A percentile compares a stretch with the other conserved stretches of the same genome.
Evolutionary conservation across 345 rosid species (phyloP).

Genomic region (Brassica nigra): DNA sequence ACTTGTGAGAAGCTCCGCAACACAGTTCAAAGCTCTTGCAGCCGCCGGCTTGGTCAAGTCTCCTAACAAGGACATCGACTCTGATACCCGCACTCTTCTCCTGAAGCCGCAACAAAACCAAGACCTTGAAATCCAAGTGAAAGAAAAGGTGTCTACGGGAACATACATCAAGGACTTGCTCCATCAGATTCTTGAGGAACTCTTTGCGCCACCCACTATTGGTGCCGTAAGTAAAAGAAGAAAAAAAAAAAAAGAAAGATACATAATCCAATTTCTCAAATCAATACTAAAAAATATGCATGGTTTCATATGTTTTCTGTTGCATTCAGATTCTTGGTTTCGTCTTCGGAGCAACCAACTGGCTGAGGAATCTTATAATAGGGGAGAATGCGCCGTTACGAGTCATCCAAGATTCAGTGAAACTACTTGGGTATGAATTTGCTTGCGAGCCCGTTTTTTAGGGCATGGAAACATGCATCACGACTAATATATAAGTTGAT

Average conservation of each 20-base stretch:
- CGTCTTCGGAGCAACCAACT: conserved; percentile 64
- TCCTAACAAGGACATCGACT: conserved; percentile 62
- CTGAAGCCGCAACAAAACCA: conserved; percentile 43
- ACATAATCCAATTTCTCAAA: not conserved
- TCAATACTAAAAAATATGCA: not conserved
- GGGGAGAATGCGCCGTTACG: conserved; percentile 74
- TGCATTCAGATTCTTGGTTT: conserved; percentile 72
- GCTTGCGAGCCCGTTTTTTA: not conserved
- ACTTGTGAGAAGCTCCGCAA: conserved; percentile 59
- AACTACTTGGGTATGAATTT: conserved; percentile 69
- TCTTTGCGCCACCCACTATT: conserved; percentile 81
- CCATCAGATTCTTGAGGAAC: conserved; percentile 67
- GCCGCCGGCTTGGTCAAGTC: conserved; percentile 46
- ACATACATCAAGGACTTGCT: conserved; percentile 48
- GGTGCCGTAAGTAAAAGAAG: conserved; percentile 60
- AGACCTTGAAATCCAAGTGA: conserved; percentile 39
- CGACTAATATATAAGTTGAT: not conserved
- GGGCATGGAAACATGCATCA: not conserved
- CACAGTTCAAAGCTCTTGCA: conserved; percentile 54
- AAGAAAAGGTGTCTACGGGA: conserved; percentile 41
- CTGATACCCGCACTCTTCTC: conserved; percentile 49
- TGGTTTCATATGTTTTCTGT: conserved; percentile 9
- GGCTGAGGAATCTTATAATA: conserved; percentile 74
- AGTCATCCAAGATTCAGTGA: conserved; percentile 77
- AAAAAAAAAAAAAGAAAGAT: conserved; percentile 10